These are phyloP conservation scores for Geum urbanum DNA, from an alignment of 306 rosid genomes.

Conservation along the genomic window DNA sequence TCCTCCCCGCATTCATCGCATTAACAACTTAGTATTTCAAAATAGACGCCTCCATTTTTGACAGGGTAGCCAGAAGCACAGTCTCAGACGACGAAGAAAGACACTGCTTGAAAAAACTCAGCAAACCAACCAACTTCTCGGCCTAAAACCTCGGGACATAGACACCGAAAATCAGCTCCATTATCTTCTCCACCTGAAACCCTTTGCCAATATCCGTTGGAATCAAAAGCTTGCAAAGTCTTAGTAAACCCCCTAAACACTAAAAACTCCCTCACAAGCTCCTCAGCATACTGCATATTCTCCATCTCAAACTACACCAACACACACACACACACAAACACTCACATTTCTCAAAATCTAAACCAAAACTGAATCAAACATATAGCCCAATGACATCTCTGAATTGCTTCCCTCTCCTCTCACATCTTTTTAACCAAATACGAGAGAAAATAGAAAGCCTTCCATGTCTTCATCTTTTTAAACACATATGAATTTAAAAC, in stretches of 20 bases:
- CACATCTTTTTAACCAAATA: conserved; percentile 18
- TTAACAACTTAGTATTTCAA: conserved; percentile 59
- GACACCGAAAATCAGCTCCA: conserved; percentile 72
- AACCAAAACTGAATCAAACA: neutral
- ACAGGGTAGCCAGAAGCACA: conserved; percentile 40
- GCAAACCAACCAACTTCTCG: conserved; percentile 52
- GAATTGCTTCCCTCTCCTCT: neutral
- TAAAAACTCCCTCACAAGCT: conserved; percentile 86
- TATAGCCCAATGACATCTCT: no score
- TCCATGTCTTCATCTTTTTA: no score
- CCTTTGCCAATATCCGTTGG: conserved; percentile 65
- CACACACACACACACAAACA: conserved; percentile 4
- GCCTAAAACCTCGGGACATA: conserved; percentile 69
- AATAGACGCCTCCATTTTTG: conserved; percentile 67
- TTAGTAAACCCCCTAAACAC: conserved; percentile 81
- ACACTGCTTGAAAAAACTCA: conserved; percentile 73
- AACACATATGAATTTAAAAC: no score
- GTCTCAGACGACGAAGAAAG: conserved; percentile 58
- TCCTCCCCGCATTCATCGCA: conserved; percentile 54
- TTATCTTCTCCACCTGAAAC: conserved; percentile 72
- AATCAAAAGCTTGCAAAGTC: conserved; percentile 74
- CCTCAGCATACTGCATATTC: conserved; percentile 89
- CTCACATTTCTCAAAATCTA: conserved; percentile 1
- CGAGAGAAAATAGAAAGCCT: no score
- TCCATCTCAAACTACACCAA: conserved; percentile 70